Percentiles rank a stretch among this genome's conserved stretches.
These are phyloP conservation scores for Fusarium sp. DNA, from an alignment of 2,329 filamentous ascomycete species.

Conservation along the genomic window DNA sequence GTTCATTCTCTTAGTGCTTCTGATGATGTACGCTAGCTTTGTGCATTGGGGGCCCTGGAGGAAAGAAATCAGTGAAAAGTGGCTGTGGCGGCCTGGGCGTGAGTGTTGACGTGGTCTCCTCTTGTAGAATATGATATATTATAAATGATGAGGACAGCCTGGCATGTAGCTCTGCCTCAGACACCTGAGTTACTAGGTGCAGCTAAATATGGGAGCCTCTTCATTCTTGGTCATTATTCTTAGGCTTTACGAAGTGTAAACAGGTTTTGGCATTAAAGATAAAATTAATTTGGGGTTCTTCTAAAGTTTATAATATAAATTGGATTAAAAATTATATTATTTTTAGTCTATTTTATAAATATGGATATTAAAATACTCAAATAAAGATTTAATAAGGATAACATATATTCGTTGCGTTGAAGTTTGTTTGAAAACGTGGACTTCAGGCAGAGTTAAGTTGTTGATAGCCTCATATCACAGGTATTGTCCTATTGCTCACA, in stretches of 20 bases:
- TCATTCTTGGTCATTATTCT: fast-evolving
- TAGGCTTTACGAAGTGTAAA: too few species aligned
- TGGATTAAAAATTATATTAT: too few species aligned
- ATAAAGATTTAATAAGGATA: too few species aligned
- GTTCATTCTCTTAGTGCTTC: not conserved
- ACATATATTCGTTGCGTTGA: not conserved
- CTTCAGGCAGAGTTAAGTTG: not conserved
- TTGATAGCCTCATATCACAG: not conserved
- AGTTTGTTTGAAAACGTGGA: not conserved
- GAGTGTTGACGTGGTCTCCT: not conserved
- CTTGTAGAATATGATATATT: not conserved
- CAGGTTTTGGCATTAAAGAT: too few species aligned
- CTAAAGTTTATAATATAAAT: too few species aligned
- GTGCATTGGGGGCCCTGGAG: fast-evolving
- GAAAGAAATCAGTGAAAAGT: fast-evolving
- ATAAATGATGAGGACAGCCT: not conserved
- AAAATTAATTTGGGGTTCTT: too few species aligned
- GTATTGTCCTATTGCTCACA: not conserved
- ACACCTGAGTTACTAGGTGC: too few species aligned
- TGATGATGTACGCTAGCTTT: fast-evolving
- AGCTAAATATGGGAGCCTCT: too few species aligned
- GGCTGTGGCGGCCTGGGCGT: not conserved
- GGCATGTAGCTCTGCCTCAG: too few species aligned
- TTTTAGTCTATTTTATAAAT: too few species aligned
- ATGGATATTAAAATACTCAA: too few species aligned